These are phyloP conservation scores for Backusella westeae DNA, from an alignment of 192 early-diverging fungal genomes.

Conservation along the genomic window DNA sequence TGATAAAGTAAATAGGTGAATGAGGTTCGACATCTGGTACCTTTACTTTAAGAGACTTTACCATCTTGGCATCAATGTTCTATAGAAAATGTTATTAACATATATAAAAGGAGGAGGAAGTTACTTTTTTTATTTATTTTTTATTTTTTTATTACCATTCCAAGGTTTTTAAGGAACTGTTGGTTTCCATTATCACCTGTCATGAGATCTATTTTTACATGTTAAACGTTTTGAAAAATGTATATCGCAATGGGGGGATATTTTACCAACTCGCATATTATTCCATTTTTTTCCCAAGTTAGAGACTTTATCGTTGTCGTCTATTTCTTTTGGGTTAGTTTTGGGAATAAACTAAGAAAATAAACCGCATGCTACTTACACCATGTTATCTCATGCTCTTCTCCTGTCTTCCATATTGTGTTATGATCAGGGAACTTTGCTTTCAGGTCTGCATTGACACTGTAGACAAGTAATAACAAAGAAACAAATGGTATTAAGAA, in stretches of 20 bases:
- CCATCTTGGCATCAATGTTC: conserved; percentile 22
- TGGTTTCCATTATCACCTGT: conserved; percentile 39
- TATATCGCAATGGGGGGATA: background rate
- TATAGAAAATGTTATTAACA: background rate
- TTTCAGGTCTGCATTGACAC: conserved; percentile 18
- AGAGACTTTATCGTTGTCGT: conserved; percentile 14
- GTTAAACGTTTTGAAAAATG: background rate
- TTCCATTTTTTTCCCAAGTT: conserved; percentile 18
- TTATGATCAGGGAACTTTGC: conserved; percentile 16
- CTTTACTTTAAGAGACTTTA: conserved; percentile 19
- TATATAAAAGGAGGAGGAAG: too few relatives aligned
- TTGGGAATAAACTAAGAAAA: background rate
- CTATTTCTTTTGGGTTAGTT: background rate
- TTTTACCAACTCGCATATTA: conserved; percentile 26
- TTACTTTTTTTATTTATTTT: background rate
- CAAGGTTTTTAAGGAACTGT: conserved; percentile 22
- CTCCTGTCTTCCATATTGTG: conserved; percentile 29
- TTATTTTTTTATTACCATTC: conserved; percentile 6
- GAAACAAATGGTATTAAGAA: background rate
- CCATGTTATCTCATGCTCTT: conserved; percentile 26
- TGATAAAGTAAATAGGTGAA: conserved; percentile 35
- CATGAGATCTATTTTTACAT: conserved; percentile 33
- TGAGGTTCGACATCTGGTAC: conserved; percentile 28
- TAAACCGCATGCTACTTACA: conserved; percentile 1
- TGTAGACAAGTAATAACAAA: conserved; percentile 1